phyloP scores from a whole-genome alignment of 169 alveolate species.

The Amoebophrya sp. region DNA sequence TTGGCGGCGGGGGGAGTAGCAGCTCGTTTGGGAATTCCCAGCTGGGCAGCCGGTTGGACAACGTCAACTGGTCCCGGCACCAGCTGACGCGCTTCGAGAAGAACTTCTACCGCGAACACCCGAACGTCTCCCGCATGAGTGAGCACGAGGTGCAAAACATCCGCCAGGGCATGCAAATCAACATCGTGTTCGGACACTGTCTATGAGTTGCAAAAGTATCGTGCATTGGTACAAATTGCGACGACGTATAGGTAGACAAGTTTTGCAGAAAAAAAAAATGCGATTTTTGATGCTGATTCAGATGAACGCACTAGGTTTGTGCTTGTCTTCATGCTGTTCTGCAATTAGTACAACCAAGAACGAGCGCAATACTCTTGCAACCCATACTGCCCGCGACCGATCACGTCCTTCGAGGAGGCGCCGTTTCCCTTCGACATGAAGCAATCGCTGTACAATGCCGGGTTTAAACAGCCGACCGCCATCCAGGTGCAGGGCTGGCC shows the following conservation, averaged over 20 bases:
- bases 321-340: too few species aligned
- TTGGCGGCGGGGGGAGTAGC: neutral
- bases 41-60: conserved; percentile 61
- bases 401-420: conserved; percentile 70
- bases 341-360: too few species aligned
- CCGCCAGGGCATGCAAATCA: conserved; percentile 63
- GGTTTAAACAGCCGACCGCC: conserved; percentile 80
- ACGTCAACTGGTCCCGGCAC: conserved; percentile 65
- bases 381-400: conserved; percentile 83
- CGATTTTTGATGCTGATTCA: too few species aligned
- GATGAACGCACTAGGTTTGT: too few species aligned
- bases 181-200: conserved; percentile 67
- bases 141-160: conserved; percentile 67
- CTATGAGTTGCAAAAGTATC: too few species aligned
- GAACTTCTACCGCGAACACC: conserved; percentile 79
- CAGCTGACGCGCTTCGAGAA: conserved; percentile 76
- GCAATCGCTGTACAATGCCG: conserved; percentile 63
- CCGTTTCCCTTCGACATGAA: conserved; percentile 78
- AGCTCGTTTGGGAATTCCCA: neutral
- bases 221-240: too few species aligned
- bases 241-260: too few species aligned
- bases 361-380: too few species aligned
- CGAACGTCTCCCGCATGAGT: conserved; percentile 42
- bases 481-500: conserved; percentile 93
- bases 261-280: too few species aligned